Conservation (phyloP, 371 early-diverging fungal species). For the Syncephalastrum racemosum region DNA sequence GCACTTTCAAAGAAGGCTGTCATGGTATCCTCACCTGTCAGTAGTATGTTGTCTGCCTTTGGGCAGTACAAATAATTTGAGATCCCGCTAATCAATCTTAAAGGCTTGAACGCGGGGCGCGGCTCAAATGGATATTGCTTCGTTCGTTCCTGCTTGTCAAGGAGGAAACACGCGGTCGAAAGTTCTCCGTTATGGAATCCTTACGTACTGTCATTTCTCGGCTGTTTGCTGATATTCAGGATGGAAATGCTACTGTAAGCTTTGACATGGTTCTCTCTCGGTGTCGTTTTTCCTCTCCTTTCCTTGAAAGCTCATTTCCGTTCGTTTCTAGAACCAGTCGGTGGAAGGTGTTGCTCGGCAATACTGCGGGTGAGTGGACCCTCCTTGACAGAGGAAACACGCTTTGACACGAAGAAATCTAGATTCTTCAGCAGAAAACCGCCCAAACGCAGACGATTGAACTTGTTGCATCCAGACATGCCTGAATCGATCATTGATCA, state of each 20-base stretch:
- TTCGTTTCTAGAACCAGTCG: neutral
- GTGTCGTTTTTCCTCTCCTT: too few relatives aligned
- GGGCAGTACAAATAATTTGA: too few relatives aligned
- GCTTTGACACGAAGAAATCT: neutral
- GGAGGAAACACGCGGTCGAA: too few relatives aligned
- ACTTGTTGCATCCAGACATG: constrained; percentile 39
- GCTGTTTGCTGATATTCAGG: constrained; percentile 42
- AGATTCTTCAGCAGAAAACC: constrained; percentile 39
- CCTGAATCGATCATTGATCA: constrained; percentile 6
- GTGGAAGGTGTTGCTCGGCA: constrained; percentile 11
- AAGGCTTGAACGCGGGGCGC: too few relatives aligned
- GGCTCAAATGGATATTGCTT: too few relatives aligned
- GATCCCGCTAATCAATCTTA: too few relatives aligned
- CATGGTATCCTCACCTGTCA: too few relatives aligned
- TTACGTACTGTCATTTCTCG: constrained; percentile 43
- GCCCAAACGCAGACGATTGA: constrained; percentile 35
- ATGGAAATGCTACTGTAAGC: constrained; percentile 28
- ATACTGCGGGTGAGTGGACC: constrained; percentile 8
- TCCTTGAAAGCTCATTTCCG: neutral
- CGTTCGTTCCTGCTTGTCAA: too few relatives aligned
- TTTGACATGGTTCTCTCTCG: constrained; percentile 1
- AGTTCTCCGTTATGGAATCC: constrained; percentile 33
- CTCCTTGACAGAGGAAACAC: neutral
- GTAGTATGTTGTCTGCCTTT: too few relatives aligned
- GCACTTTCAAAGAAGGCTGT: too few relatives aligned